A percentile compares a stretch with the other conserved stretches of the same genome.
These are phyloP conservation scores for Miscanthus lutarioriparius DNA, from an alignment of 176 grass and related monocot genomes.

Conservation along the genomic window DNA sequence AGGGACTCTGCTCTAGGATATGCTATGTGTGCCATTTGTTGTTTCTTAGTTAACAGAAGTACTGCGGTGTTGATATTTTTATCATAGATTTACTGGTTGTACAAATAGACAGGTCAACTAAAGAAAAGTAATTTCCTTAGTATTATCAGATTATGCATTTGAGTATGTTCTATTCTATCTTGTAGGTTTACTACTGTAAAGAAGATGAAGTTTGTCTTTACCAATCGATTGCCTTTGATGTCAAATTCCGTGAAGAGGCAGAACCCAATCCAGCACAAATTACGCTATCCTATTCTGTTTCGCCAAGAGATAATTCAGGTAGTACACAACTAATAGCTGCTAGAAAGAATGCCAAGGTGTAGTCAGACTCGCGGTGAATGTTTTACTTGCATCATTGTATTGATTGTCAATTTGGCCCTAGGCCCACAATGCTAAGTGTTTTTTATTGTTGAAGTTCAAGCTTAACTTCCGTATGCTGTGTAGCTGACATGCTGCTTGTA, in stretches of 20 bases:
- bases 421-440: not conserved
- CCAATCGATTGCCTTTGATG: slow-evolving; percentile 82
- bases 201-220: slow-evolving; percentile 93
- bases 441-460: not conserved
- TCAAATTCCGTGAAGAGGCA: slow-evolving; percentile 63
- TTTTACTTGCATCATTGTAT: slow-evolving; percentile 23
- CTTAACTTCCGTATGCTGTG: not conserved
- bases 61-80: slow-evolving; percentile 15
- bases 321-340: slow-evolving; percentile 46
- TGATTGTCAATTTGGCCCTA: slow-evolving; percentile 19
- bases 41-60: slow-evolving; percentile 19
- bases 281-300: slow-evolving; percentile 62
- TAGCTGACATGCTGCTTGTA: slow-evolving; percentile 25
- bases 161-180: slow-evolving; percentile 36
- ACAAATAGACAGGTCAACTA: not conserved
- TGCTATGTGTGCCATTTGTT: not conserved
- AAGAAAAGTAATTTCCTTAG: slow-evolving; percentile 3
- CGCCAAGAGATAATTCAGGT: slow-evolving; percentile 58
- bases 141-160: slow-evolving; percentile 1
- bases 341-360: slow-evolving; percentile 45
- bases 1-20: not conserved
- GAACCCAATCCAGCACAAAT: slow-evolving; percentile 40
- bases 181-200: slow-evolving; percentile 92
- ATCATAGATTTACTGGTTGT: slow-evolving; percentile 16
- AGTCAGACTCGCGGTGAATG: slow-evolving; percentile 7